Conservation (phyloP, 2,329 filamentous ascomycete species). For the Blastomyces gilchristii region DNA sequence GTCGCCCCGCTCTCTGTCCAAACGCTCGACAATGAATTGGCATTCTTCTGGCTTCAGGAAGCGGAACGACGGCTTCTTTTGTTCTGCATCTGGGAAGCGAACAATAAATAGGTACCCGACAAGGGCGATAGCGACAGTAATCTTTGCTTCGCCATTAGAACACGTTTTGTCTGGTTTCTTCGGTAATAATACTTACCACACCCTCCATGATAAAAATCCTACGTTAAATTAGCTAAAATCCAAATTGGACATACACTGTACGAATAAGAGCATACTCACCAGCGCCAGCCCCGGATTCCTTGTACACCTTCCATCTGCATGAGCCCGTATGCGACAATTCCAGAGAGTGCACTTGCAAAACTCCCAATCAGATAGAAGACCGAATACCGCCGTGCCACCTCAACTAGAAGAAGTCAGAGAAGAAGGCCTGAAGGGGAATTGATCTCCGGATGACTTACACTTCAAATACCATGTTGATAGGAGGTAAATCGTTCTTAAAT, state of each 20-base stretch:
- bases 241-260: background rate
- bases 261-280: conserved; percentile 10
- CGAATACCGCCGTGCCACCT: conserved; percentile 32
- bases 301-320: conserved; percentile 22
- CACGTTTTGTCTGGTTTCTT: background rate
- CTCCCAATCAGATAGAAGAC: conserved; percentile 38
- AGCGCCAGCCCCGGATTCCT: conserved; percentile 20
- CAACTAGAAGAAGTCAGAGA: conserved; percentile 14
- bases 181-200: conserved; percentile 9
- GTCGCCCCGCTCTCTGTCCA: conserved; percentile 41
- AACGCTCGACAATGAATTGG: conserved; percentile 37
- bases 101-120: conserved; percentile 11
- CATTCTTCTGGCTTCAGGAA: conserved; percentile 39
- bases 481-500: conserved; percentile 47
- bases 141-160: conserved; percentile 3
- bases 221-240: background rate
- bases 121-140: conserved; percentile 11
- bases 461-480: conserved; percentile 59
- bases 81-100: conserved; percentile 13
- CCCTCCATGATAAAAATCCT: conserved; percentile 15
- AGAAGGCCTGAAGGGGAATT: background rate
- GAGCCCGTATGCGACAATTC: conserved; percentile 31
- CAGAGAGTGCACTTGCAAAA: conserved; percentile 34
- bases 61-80: conserved; percentile 8
- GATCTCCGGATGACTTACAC: conserved; percentile 37